Evolutionary conservation across 768 basidiomycete genomes (phyloP).

Genomic region (Suillus clintonianus): DNA sequence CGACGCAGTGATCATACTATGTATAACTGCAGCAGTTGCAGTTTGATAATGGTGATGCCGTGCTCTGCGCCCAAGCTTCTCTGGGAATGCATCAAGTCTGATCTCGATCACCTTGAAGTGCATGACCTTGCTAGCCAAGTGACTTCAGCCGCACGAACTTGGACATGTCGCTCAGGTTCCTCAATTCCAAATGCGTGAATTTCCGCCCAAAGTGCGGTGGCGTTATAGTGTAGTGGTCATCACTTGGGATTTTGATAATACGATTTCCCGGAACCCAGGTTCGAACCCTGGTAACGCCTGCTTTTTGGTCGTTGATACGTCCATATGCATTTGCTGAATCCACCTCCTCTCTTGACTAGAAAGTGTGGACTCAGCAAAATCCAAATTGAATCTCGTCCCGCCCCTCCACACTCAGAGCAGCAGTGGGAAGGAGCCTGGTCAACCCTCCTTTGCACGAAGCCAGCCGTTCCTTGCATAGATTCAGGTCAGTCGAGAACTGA

Average conservation of each 20-base stretch:
- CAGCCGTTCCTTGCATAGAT: background rate
- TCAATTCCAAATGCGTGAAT: background rate
- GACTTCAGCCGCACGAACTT: background rate
- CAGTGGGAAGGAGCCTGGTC: no score
- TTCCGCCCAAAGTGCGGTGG: slow-evolving; percentile 8
- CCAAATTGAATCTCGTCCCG: no score
- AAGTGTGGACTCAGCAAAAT: no score
- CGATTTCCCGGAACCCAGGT: slow-evolving; percentile 37
- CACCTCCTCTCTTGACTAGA: no score
- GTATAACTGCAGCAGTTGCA: background rate
- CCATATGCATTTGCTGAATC: no score
- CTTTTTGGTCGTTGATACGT: slow-evolving; percentile 12
- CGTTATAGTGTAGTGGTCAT: slow-evolving; percentile 43
- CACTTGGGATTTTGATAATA: slow-evolving; percentile 39
- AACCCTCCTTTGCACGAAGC: background rate
- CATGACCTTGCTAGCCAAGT: background rate
- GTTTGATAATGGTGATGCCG: background rate
- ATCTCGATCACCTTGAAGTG: background rate
- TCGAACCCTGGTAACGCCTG: slow-evolving; percentile 40
- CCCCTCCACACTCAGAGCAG: no score
- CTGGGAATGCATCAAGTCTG: background rate
- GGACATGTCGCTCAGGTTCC: no score
- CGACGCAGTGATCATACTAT: slow-evolving; percentile 39
- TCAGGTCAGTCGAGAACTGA: background rate
- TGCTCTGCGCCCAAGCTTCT: background rate